Evolutionary conservation across 75 land plant genomes (phyloP), one percentile per base, ranked within the genome.

Genomic region (Cryptomeria japonica): DNA sequence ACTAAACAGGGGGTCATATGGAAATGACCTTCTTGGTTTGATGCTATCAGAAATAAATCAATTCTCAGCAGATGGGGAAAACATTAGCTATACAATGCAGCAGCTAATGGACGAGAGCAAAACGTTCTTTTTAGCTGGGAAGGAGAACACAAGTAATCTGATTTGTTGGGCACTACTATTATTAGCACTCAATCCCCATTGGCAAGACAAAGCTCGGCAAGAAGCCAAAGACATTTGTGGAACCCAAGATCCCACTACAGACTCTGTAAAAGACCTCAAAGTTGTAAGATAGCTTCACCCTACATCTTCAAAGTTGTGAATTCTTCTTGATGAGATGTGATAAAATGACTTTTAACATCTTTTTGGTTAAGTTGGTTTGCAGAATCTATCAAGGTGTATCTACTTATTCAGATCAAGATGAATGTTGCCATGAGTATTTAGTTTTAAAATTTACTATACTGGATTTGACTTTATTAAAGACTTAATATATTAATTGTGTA

Each of bases 31-130:
- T 22, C 64, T 92, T 42, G 93, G 93, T 5, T 32, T 89, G 51
- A 89, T 92, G 91, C 93, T 92, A 73, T 8, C 31, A 85, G 56
- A 70, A 70, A 19, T 39, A 79, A n/a, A 47, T 25, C 34, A 84
- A 88, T 11, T 47, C 39, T 28, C 34, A 82, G 73, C 2, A 37
- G 85, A 39, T 41, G 86, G 42, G 16, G 72, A 88, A 16, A 87
- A 56, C 3, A 22, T 68, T 28, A 49, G 47, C 11, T 88, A 88
- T 28, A 83, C 82, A 9, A 89, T 58, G 77, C 87, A 89, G 41
- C 80, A 89, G 41, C 31, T 92, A n/a, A 83, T 92, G 31, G 93
- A 92, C 9, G 89, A 89, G 70, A 91, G 93, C 87, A 91, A 90
- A 79, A 86, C 89, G 34, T 91, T 90, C 88, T 92, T 88, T 86